Evolutionary conservation across 495 filamentous ascomycete species (phyloP).

Genomic region (Glutinoglossum americanum): DNA sequence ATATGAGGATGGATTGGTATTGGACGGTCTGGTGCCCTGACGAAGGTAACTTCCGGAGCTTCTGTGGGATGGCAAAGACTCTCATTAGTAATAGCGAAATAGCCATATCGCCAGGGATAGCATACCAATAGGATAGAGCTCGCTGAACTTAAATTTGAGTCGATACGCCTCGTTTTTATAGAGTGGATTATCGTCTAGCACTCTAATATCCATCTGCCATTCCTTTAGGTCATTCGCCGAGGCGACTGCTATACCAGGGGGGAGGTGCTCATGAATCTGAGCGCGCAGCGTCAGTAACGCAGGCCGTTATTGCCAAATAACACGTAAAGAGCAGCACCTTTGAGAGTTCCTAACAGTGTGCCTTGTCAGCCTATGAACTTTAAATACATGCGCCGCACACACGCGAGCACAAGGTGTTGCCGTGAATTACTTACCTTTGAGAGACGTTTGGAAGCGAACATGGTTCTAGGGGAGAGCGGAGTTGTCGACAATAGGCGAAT

Average conservation of each 20-base stretch:
- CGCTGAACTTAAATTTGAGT: slow-evolving; percentile 66
- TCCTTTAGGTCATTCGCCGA: slow-evolving; percentile 62
- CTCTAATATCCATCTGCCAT: slow-evolving; percentile 84
- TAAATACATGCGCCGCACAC: neutral
- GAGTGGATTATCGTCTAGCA: slow-evolving; percentile 79
- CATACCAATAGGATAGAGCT: slow-evolving; percentile 76
- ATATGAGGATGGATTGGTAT: slow-evolving; percentile 96
- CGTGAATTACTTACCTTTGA: slow-evolving; percentile 9
- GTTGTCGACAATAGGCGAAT: neutral
- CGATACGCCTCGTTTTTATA: slow-evolving; percentile 66
- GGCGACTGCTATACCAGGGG: slow-evolving; percentile 54
- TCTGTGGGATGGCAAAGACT: slow-evolving; percentile 24
- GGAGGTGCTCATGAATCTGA: slow-evolving; percentile 17
- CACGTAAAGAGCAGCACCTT: slow-evolving; percentile 9
- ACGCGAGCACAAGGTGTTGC: neutral
- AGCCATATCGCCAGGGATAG: neutral
- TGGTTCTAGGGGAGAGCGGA: neutral
- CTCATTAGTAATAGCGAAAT: neutral
- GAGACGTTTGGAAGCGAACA: slow-evolving; percentile 16
- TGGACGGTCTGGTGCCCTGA: slow-evolving; percentile 37
- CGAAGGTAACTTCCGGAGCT: slow-evolving; percentile 83
- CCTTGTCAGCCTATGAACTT: slow-evolving; percentile 1
- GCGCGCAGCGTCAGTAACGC: neutral
- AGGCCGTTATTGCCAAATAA: neutral
- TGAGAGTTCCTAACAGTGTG: slow-evolving; percentile 8